These are phyloP conservation scores for Coelastrella sp. DNA, from an alignment of 139 green algal genomes.

Conservation along the genomic window DNA sequence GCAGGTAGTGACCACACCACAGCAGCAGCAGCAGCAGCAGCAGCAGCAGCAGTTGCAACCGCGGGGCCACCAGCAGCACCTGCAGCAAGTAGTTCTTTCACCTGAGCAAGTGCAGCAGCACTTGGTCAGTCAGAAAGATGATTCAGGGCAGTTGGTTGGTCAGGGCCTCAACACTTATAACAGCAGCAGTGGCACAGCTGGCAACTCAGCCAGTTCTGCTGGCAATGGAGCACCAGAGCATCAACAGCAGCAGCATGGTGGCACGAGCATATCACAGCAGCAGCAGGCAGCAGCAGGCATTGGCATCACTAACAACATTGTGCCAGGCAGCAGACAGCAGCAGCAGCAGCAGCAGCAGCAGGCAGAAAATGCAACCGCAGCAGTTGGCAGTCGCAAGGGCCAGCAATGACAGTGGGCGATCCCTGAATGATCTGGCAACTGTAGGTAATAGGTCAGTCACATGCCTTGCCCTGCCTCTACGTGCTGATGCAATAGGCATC, in stretches of 20 bases:
- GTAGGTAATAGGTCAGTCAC: background rate
- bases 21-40: slow-evolving; percentile 6
- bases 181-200: slow-evolving; percentile 4
- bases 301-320: slow-evolving; percentile 35
- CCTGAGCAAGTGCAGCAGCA: slow-evolving; percentile 15
- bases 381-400: slow-evolving; percentile 5
- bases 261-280: background rate
- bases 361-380: slow-evolving; percentile 13
- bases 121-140: background rate
- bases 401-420: background rate
- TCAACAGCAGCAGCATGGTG: slow-evolving; percentile 31
- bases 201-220: too few relatives aligned
- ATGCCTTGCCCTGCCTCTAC: background rate
- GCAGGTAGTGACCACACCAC: background rate
- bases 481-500: too few relatives aligned
- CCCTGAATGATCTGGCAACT: background rate
- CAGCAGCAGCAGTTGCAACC: background rate
- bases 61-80: slow-evolving; percentile 4
- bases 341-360: slow-evolving; percentile 27
- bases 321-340: slow-evolving; percentile 34
- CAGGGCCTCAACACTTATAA: slow-evolving; percentile 14
- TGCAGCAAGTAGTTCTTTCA: background rate
- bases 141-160: background rate
- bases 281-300: slow-evolving; percentile 14
- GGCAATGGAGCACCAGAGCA: background rate